phyloP scores from a whole-genome alignment of 2,329 filamentous ascomycete genomes.

The Alternaria postmessia region DNA sequence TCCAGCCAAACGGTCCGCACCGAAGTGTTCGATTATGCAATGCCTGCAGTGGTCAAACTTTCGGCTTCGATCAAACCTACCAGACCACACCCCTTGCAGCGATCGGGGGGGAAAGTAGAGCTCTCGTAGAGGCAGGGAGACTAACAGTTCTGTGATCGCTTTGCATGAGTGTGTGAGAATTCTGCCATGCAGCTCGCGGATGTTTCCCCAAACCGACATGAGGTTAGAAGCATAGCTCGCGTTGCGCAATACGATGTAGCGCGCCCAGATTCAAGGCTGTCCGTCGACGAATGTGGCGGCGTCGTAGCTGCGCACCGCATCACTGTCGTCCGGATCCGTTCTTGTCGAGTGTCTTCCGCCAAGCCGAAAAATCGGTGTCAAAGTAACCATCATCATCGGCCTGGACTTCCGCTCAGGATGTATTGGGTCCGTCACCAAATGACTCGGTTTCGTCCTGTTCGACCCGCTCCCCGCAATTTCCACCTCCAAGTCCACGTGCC shows the following conservation, averaged over 20 bases:
- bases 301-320: conserved; percentile 1
- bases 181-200: conserved; percentile 1
- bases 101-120: conserved; percentile 2
- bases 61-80: conserved; percentile 2
- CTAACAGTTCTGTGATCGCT: not conserved
- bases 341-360: not conserved
- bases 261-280: not conserved
- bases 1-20: conserved; percentile 6
- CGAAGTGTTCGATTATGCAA: conserved; percentile 5
- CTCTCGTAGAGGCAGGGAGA: not conserved
- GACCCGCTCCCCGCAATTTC: conserved; percentile 5
- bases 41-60: conserved; percentile 3
- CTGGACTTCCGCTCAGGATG: not conserved
- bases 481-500: not conserved
- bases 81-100: conserved; percentile 1
- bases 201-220: not conserved
- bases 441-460: conserved; percentile 6
- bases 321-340: not conserved
- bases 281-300: not conserved
- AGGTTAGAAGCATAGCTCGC: not conserved
- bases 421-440: not conserved
- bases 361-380: not conserved
- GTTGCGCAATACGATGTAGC: not conserved
- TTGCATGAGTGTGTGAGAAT: not conserved
- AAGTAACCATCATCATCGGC: conserved; percentile 1